phyloP scores from a whole-genome alignment of 257 asterid genomes.

The Gentiana dahurica region DNA sequence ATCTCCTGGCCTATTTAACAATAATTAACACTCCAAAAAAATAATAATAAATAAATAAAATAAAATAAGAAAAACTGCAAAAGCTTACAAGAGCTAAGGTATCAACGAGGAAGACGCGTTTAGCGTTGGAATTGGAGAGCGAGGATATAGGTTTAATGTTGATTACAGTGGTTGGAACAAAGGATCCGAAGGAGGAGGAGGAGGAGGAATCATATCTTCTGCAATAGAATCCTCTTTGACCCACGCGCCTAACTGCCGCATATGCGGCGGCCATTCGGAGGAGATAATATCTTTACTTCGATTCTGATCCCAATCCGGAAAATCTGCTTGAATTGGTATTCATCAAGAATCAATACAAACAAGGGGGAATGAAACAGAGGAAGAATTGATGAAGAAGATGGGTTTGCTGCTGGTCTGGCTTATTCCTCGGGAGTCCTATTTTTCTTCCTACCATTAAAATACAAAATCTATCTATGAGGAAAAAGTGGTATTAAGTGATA shows the following conservation, averaged over 20 bases:
- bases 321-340: background rate
- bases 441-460: background rate
- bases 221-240: constrained; percentile 13
- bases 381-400: background rate
- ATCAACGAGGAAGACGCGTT: constrained; percentile 73
- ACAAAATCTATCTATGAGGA: too few species aligned
- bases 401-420: background rate
- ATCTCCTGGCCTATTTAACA: constrained; percentile 51
- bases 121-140: constrained; percentile 36
- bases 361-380: background rate
- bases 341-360: background rate
- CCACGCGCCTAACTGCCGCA: constrained; percentile 15
- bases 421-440: background rate
- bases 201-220: background rate
- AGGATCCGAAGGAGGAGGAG: constrained; percentile 4
- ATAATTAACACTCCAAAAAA: background rate
- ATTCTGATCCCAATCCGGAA: background rate
- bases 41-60: background rate
- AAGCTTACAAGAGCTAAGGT: constrained; percentile 71
- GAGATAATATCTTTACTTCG: background rate
- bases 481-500: too few species aligned
- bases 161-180: constrained; percentile 8
- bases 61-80: background rate
- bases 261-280: constrained; percentile 13
- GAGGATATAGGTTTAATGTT: constrained; percentile 40